Evolutionary conservation across 2,329 filamentous ascomycete species (phyloP), one percentile per base, ranked within the genome.

Genomic region (Diaporthe sp.): DNA sequence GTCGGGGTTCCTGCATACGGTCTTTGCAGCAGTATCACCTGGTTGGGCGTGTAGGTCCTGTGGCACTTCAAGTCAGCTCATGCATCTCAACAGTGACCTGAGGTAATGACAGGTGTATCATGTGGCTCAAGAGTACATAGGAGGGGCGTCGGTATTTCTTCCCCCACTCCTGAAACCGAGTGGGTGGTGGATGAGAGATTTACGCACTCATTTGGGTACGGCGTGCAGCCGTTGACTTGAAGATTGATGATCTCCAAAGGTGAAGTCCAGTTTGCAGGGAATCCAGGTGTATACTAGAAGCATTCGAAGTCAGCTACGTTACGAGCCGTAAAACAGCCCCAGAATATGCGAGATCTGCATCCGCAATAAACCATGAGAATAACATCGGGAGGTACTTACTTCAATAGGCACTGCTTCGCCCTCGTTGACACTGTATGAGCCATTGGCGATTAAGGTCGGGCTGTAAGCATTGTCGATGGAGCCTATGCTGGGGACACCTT

Each of bases 401-500:
- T 55, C 34, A 17, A 73, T 58, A 9, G 72, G 61, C 13, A 73
- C 61, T 49, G 72, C 46, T 17, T 42, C 72, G 9, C 72, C 72
- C n/a, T 68, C 46, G 28, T 73, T 53, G 49, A 73, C 61, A 58
- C 60, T 68, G 19, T 73, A 73, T 10, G 72, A 55, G 10, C 61
- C 72, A 8, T 73, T 46, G 25, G 42, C 61, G 37, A 73, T 19
- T 4, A 73, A n/a, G 1, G 72, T 46, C 17, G 72, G 61, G 34
- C 60, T 73, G 72, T 73, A 73, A 42, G 72, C 72, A 39, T 73
- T 73, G 42, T 73, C 72, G 10, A 68, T 13, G 17, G 72, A 73
- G 13, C 72, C 72, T 19, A 73, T 73, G 49, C 61, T 68, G 3
- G 72, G 72, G 19, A 73, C 72, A 6, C 72, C 72, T n/a, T 67